Evolutionary conservation across 2,329 filamentous ascomycete species (phyloP).

Genomic region (Acrodontium crateriforme): DNA sequence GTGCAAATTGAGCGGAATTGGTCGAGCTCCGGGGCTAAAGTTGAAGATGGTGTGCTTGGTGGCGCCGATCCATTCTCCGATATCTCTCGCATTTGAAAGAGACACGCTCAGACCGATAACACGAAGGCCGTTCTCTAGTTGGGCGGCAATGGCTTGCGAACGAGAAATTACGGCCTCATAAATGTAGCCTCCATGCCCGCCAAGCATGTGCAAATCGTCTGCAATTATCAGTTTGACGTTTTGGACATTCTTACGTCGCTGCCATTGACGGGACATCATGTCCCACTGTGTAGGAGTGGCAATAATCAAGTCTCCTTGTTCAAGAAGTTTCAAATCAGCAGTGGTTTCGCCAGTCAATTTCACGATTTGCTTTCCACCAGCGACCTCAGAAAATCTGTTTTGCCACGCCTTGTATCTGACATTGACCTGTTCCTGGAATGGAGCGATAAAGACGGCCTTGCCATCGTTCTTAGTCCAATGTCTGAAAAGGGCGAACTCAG

Average conservation of each 20-base stretch:
- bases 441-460: constrained; percentile 84
- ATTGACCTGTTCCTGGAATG: constrained; percentile 87
- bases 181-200: constrained; percentile 70
- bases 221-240: constrained; percentile 83
- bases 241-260: constrained; percentile 88
- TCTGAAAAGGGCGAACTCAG: constrained; percentile 79
- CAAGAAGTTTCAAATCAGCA: constrained; percentile 76
- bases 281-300: constrained; percentile 95
- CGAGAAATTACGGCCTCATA: constrained; percentile 97
- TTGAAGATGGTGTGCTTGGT: constrained; percentile 98
- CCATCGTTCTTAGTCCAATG: constrained; percentile 69
- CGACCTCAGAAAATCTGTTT: constrained; percentile 54
- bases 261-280: constrained; percentile 88
- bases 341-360: constrained; percentile 90
- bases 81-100: constrained; percentile 79
- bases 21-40: constrained; percentile 84
- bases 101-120: constrained; percentile 86
- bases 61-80: constrained; percentile 96
- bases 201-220: constrained; percentile 88
- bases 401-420: constrained; percentile 73
- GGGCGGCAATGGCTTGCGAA: constrained; percentile 89
- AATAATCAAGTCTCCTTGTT: constrained; percentile 75
- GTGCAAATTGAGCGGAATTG: constrained; percentile 81
- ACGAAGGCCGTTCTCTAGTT: constrained; percentile 71
- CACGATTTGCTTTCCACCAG: constrained; percentile 76